Base-by-base conservation (phyloP, 1,139 yeast species). In the Kodamaea fungicola region DNA sequence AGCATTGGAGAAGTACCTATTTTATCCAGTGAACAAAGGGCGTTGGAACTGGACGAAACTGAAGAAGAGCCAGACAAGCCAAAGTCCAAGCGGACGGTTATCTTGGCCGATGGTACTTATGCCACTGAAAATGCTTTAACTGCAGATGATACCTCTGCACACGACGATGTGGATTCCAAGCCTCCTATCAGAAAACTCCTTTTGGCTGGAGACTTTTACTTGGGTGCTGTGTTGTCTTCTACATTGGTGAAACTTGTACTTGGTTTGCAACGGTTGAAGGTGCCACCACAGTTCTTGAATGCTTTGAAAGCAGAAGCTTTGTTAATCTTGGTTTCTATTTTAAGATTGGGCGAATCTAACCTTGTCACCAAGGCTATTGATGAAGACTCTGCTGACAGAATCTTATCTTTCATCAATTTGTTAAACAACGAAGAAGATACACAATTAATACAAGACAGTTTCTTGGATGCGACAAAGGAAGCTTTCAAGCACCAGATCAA, bases 51-150 rank as follows among this genome's bases (percentile, higher is more conserved):
- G 4, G 62, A 58, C 9, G 63, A 55, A 9, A 57, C 45, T 6
- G 61, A 50, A 12, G 69, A 61, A n/a, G 50, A 50, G 6, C 52
- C 50, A 12, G 62, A 54, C 6, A 56, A 50, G n/a, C 51, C 53
- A 21, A 35, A 42, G 3, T 57, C 59, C 23, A 67, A 74, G 36
- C 88, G 87, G 35, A 96, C 97, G 24, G 81, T 84, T 44, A 83
- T 94, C 40, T 75, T 92, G 46, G 96, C 98, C 13, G 99, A 94
- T 64, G 99, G 99, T 50, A 94, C 99, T 1, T 94, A 94, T 64
- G 98, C 98, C 23, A 85, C 97, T 24, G 98, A 94, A 62, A 83
- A 81, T 51, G 97, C 97, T 0, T 72, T 88, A 42, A 79, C 86
- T 4, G 66, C 76, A 9, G 71, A 69, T 34, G 54, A 55, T 3